Conservation (phyloP, 192 early-diverging fungal species). For the Coemansia sp. region DNA sequence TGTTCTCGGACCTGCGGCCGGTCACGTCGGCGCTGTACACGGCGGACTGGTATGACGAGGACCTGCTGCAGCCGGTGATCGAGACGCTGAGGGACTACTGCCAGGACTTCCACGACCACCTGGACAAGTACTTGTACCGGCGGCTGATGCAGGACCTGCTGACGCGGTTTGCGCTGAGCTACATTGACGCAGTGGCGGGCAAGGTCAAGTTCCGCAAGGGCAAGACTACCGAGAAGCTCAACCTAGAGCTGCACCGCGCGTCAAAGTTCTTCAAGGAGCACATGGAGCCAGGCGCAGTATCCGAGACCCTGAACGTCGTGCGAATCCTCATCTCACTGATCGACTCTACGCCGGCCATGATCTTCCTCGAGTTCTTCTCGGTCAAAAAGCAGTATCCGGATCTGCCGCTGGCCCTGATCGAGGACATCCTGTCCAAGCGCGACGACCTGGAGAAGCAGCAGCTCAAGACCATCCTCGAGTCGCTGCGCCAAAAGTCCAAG, state of each 20-base stretch:
- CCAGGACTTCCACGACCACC: constrained; percentile 75
- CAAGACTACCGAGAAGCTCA: constrained; percentile 64
- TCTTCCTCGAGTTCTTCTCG: constrained; percentile 88
- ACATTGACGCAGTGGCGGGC: constrained; percentile 71
- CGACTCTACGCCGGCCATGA: constrained; percentile 71
- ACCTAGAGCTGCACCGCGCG: constrained; percentile 63
- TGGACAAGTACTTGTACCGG: constrained; percentile 85
- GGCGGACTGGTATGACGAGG: constrained; percentile 85
- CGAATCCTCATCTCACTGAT: constrained; percentile 75
- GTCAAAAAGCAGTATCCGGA: constrained; percentile 89
- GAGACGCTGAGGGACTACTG: constrained; percentile 95
- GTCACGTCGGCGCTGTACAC: constrained; percentile 73
- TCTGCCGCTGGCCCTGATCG: constrained; percentile 83
- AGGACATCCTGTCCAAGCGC: constrained; percentile 78
- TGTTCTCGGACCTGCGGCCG: constrained; percentile 73
- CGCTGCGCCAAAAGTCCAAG: constrained; percentile 51
- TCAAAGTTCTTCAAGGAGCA: constrained; percentile 76
- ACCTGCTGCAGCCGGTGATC: constrained; percentile 78
- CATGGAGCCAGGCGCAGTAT: constrained; percentile 66
- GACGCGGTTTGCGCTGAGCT: constrained; percentile 76
- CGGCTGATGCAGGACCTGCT: constrained; percentile 82
- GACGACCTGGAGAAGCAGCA: constrained; percentile 87
- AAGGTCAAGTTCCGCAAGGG: constrained; percentile 60
- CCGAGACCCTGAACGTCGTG: constrained; percentile 74
- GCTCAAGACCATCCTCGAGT: constrained; percentile 84